Evolutionary conservation across 1,284 basidiomycete genomes (phyloP), one percentile per base, ranked within the genome.

Genomic region (Apiotrichum brassicae): DNA sequence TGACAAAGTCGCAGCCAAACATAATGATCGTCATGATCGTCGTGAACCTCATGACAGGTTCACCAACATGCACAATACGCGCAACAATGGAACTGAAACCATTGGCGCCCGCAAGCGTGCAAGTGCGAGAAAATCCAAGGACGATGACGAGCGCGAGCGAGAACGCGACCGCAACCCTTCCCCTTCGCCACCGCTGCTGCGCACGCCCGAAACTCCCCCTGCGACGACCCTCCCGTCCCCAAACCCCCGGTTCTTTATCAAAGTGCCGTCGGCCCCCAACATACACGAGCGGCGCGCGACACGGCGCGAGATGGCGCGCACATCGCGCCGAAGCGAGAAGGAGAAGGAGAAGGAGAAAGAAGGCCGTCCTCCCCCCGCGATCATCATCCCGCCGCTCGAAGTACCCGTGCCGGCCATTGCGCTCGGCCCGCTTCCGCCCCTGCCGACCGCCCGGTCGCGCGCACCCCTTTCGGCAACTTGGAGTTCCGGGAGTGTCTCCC

Each of bases 201-300:
- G 40, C 40, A 42, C 40, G 26, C 40, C 40, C 18, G 26, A 42
- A 12, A 42, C 40, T n/a, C 40, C 40, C 3, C 40, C 40, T 4
- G 26, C 28, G 3, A 9, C 26, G 3, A 19, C 26, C 2, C 26
- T 42, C 6, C 40, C 40, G 5, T 4, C 5, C 24, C 6, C 26
- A 2, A 16, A 7, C 16, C 38, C 4, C 5, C 24, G 26, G 3
- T 30, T 30, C 26, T 30, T 42, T 11, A 23, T 19, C 26, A 28
- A 18, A 4, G 38, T 26, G 13, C 38, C 40, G 26, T 12, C 18
- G 11, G n/a, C 24, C 8, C 16, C 33, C 12, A 30, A 13, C 40
- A 28, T 42, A 6, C 40, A 42, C 13, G 40, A 23, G 3, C 40
- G 40, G 3, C 40, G 40, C 23, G 24, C 25, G 38, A 16, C 38